A percentile compares a stretch with the other conserved stretches of the same genome.
phyloP scores from a whole-genome alignment of 257 asterid species.

The Solanum gandarillasii region DNA sequence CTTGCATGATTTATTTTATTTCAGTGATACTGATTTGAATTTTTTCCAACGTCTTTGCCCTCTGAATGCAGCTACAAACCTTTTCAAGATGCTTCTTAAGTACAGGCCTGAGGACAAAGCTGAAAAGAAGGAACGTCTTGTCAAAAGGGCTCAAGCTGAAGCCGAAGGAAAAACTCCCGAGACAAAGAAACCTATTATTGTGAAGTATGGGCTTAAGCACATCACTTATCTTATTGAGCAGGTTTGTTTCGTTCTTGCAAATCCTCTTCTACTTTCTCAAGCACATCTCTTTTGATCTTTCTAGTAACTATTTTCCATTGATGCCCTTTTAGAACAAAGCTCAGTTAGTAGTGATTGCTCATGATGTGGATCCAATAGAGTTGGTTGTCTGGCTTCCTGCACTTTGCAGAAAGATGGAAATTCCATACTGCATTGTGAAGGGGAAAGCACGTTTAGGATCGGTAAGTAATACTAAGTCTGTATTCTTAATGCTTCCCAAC shows the following conservation, averaged over 20 bases:
- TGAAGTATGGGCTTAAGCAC: slow-evolving; percentile 38
- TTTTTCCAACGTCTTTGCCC: neutral
- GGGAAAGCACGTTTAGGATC: slow-evolving; percentile 29
- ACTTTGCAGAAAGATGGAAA: slow-evolving; percentile 35
- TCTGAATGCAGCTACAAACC: slow-evolving; percentile 24
- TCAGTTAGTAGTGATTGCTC: slow-evolving; percentile 38
- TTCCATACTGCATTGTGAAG: slow-evolving; percentile 39
- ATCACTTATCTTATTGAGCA: slow-evolving; percentile 35
- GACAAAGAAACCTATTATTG: slow-evolving; percentile 34
- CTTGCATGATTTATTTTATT: neutral
- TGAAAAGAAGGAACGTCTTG: slow-evolving; percentile 30
- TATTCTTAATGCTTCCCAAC: neutral
- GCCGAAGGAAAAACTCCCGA: slow-evolving; percentile 32
- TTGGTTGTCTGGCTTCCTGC: slow-evolving; percentile 33
- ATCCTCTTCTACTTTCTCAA: neutral
- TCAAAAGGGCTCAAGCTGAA: slow-evolving; percentile 40
- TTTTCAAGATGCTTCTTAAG: slow-evolving; percentile 38
- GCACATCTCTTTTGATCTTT: neutral
- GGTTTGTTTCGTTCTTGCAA: slow-evolving; percentile 3
- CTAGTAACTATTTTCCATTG: no score
- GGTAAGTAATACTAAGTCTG: neutral
- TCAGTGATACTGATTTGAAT: neutral
- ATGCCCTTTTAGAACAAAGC: slow-evolving; percentile 26
- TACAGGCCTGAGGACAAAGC: slow-evolving; percentile 41
- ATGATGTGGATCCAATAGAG: slow-evolving; percentile 40